Evolutionary conservation across 2,329 filamentous ascomycete genomes (phyloP).

Genomic region (Fusarium sororula): DNA sequence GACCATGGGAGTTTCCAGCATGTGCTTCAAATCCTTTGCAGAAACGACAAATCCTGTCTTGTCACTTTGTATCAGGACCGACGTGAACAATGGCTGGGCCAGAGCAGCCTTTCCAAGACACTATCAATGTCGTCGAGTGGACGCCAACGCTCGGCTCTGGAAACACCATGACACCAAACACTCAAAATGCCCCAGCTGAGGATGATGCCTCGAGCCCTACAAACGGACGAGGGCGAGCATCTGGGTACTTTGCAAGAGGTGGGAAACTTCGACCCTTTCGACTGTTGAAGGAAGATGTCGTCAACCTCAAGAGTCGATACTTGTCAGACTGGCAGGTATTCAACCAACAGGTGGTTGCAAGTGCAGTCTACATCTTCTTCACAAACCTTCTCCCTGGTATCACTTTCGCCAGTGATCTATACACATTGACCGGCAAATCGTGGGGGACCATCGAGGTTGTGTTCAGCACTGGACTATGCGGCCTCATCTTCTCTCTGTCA

Average conservation of each 20-base stretch:
- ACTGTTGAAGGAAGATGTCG: conserved; percentile 59
- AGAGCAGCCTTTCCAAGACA: not conserved
- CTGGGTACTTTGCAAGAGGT: conserved; percentile 45
- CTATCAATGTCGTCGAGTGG: conserved; percentile 12
- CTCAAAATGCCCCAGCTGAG: not conserved
- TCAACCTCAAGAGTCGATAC: conserved; percentile 58
- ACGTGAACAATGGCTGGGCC: conserved; percentile 13
- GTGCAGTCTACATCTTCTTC: conserved; percentile 73
- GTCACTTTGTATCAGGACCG: not conserved
- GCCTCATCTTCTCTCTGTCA: conserved; percentile 69
- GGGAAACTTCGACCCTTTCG: conserved; percentile 62
- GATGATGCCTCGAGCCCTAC: not conserved
- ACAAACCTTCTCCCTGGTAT: conserved; percentile 73
- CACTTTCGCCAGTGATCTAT: conserved; percentile 72
- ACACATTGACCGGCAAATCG: conserved; percentile 67
- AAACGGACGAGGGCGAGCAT: not conserved
- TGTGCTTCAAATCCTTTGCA: not conserved
- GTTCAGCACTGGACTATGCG: conserved; percentile 71
- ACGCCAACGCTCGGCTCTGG: conserved; percentile 13
- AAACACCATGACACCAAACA: conserved; percentile 10
- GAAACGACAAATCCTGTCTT: not conserved
- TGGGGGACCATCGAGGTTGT: conserved; percentile 76
- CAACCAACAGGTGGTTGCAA: conserved; percentile 71
- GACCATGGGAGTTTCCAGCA: not conserved
- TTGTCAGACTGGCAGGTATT: conserved; percentile 66